A percentile compares a stretch with the other conserved stretches of the same genome.
phyloP scores from a whole-genome alignment of 2,329 filamentous ascomycete genomes.

The Stachybotrys chlorohalonatus region DNA sequence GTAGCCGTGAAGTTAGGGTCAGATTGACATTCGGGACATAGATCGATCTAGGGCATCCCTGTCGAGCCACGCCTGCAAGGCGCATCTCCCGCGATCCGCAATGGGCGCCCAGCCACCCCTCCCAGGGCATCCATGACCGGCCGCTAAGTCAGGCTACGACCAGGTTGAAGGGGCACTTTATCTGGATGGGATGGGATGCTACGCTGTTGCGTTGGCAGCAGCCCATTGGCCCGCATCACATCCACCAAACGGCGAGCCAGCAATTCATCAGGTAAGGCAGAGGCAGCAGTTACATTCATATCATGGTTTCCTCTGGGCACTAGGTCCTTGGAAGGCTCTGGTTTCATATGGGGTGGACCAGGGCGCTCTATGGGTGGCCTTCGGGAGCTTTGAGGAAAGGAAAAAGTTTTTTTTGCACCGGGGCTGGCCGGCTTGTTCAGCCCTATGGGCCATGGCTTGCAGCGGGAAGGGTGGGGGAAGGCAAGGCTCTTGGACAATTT shows the following conservation, averaged over 20 bases:
- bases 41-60: background rate
- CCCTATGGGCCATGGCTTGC: background rate
- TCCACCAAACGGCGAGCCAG: too few species aligned
- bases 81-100: background rate
- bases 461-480: background rate
- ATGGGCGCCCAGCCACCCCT: background rate
- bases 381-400: too few species aligned
- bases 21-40: background rate
- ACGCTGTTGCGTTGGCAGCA: background rate
- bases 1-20: background rate
- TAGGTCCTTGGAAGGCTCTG: too few species aligned
- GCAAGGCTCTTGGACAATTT: slow-evolving; percentile 3
- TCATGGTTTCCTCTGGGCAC: too few species aligned
- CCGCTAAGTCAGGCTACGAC: too few species aligned
- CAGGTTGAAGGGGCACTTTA: background rate
- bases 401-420: background rate
- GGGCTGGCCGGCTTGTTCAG: background rate
- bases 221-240: background rate
- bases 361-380: too few species aligned
- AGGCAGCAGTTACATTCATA: too few species aligned
- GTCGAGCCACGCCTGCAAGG: background rate
- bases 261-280: too few species aligned
- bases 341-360: too few species aligned
- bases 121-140: background rate
- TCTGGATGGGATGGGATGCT: background rate